Conservation (phyloP, 441 rosid genomes). For the Syzygium syzygioides region DNA sequence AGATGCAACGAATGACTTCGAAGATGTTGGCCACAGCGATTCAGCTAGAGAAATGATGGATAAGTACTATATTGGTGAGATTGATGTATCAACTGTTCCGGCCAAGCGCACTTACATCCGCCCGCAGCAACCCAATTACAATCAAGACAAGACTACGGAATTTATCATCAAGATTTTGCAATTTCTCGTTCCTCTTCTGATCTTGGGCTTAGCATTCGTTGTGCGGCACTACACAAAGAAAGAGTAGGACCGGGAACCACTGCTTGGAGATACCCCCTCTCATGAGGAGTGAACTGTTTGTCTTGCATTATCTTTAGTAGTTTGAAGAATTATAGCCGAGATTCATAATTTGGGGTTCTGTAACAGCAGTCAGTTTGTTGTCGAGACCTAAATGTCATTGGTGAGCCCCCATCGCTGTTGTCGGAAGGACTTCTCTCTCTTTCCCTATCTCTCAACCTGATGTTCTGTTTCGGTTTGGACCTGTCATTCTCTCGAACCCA, state of each 20-base stretch:
- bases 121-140: slow-evolving; percentile 32
- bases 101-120: slow-evolving; percentile 41
- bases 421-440: neutral
- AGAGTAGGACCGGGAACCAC: slow-evolving; percentile 17
- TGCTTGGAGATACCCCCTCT: neutral
- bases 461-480: neutral
- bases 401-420: too few relatives aligned
- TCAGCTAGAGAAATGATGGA: slow-evolving; percentile 76
- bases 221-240: slow-evolving; percentile 75
- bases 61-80: slow-evolving; percentile 66
- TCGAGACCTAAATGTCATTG: neutral
- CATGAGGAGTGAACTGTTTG: neutral
- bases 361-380: neutral
- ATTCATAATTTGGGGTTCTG: neutral
- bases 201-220: slow-evolving; percentile 63
- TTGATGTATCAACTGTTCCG: slow-evolving; percentile 56
- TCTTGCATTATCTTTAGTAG: neutral
- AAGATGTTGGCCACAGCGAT: slow-evolving; percentile 95
- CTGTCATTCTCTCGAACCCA: neutral
- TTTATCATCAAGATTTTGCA: slow-evolving; percentile 69
- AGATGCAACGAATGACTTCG: slow-evolving; percentile 88
- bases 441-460: neutral
- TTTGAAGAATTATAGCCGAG: neutral
- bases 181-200: slow-evolving; percentile 75
- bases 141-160: slow-evolving; percentile 52